Percentiles rank a stretch among this genome's conserved stretches.
Evolutionary conservation across 768 basidiomycete genomes (phyloP).

Genomic region (Phaeotremella fagi): DNA sequence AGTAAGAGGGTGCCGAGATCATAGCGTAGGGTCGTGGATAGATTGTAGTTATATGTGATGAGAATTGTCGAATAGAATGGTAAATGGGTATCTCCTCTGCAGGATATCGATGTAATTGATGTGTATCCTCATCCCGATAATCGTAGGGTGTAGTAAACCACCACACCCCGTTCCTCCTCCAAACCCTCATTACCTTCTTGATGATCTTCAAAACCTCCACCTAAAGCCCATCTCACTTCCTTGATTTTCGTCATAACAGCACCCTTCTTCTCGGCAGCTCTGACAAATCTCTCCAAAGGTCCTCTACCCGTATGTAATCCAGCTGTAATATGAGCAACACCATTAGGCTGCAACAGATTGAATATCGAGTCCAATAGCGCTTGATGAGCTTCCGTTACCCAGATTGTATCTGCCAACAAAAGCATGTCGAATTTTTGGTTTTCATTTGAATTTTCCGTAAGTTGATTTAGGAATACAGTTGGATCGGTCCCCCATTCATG

Average conservation of each 20-base stretch:
- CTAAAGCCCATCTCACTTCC: constrained; percentile 32
- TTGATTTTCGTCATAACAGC: constrained; percentile 7
- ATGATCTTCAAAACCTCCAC: constrained; percentile 24
- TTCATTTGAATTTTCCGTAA: background rate
- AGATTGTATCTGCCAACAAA: constrained; percentile 43
- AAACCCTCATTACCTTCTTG: constrained; percentile 6
- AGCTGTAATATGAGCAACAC: constrained; percentile 37
- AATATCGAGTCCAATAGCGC: constrained; percentile 35
- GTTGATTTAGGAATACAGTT: background rate
- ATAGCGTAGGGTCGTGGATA: too few relatives aligned
- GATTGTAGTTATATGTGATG: too few relatives aligned
- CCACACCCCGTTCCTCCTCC: constrained; percentile 40
- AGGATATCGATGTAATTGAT: background rate
- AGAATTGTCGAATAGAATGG: too few relatives aligned
- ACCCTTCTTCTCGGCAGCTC: constrained; percentile 14
- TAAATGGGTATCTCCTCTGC: background rate
- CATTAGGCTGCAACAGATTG: constrained; percentile 17
- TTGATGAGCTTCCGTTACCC: constrained; percentile 38
- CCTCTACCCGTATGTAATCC: constrained; percentile 46
- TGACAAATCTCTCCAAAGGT: constrained; percentile 36
- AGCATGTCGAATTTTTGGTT: constrained; percentile 37
- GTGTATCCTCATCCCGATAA: too few relatives aligned
- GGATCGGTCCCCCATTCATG: constrained; percentile 41
- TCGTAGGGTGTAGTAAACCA: constrained; percentile 27
- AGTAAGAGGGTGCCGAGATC: constrained; percentile 4